A percentile compares a stretch with the other conserved stretches of the same genome.
Conservation (phyloP, 2,329 filamentous ascomycete genomes). For the Nemania serpens region DNA sequence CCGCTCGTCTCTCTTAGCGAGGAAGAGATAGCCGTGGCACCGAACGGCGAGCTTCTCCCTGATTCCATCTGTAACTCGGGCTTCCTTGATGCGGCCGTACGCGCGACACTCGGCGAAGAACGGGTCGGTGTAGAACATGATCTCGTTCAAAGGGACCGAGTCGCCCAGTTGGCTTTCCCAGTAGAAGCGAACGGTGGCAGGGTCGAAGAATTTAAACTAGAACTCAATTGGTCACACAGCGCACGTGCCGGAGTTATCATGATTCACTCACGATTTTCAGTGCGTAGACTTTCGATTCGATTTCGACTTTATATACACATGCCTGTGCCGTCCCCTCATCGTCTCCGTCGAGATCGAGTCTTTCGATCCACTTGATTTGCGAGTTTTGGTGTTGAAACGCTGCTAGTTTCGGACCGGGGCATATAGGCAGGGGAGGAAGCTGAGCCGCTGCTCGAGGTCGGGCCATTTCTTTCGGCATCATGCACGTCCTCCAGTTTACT, state of each 20-base stretch:
- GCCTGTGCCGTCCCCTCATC: background rate
- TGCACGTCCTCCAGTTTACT: background rate
- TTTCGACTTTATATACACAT: slow-evolving; percentile 9
- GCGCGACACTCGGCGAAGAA: slow-evolving; percentile 12
- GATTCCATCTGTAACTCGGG: background rate
- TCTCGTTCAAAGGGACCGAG: slow-evolving; percentile 3
- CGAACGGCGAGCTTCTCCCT: slow-evolving; percentile 1
- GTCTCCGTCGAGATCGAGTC: background rate
- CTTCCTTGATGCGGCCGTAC: slow-evolving; percentile 10
- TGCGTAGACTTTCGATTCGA: slow-evolving; percentile 5
- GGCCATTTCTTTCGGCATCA: background rate
- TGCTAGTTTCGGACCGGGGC: slow-evolving; percentile 3
- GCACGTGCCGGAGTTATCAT: background rate
- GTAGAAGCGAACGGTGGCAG: background rate
- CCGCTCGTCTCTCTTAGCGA: background rate
- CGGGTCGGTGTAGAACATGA: slow-evolving; percentile 9
- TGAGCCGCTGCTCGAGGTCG: background rate
- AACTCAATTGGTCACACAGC: background rate
- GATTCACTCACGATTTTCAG: slow-evolving; percentile 5
- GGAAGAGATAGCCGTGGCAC: slow-evolving; percentile 10
- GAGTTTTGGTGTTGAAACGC: slow-evolving; percentile 1
- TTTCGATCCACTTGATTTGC: slow-evolving; percentile 5
- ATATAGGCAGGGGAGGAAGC: slow-evolving; percentile 1
- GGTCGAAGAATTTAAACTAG: slow-evolving; percentile 14
- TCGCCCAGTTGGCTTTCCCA: background rate